Evolutionary conservation across 208 protist species (phyloP).

Genomic region (Trichomonas vaginalis): DNA sequence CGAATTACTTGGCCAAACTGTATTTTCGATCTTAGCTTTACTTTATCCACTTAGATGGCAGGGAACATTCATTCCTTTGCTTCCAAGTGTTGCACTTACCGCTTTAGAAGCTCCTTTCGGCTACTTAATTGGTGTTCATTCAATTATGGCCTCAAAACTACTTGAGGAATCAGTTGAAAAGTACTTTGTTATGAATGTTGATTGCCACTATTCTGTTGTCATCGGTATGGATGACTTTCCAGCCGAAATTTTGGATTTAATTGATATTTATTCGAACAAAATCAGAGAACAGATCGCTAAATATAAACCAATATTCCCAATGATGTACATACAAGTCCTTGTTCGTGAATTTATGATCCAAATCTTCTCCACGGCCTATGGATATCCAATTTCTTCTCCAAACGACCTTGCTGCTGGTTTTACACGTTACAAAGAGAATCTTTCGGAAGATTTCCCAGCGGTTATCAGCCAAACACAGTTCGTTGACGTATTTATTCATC

Average conservation of each 20-base stretch:
- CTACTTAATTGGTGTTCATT: not conserved
- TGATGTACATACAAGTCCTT: not conserved
- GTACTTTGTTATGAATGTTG: conserved; percentile 3
- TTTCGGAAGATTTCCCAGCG: not conserved
- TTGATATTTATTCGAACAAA: not conserved
- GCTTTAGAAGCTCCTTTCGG: not conserved
- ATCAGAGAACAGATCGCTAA: not conserved
- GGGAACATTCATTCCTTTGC: not conserved
- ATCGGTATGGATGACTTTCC: not conserved
- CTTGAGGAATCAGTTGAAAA: not conserved
- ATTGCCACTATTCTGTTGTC: not conserved
- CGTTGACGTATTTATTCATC: not conserved
- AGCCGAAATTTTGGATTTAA: not conserved
- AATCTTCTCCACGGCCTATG: not conserved
- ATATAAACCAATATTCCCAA: not conserved
- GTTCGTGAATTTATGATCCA: not conserved
- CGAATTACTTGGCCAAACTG: not conserved
- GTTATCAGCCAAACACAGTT: not conserved
- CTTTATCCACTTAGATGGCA: not conserved
- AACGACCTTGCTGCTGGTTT: not conserved
- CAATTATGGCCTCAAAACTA: not conserved
- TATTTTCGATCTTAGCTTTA: not conserved
- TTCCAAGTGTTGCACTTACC: not conserved
- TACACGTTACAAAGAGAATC: not conserved
- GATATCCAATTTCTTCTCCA: too few species aligned